A percentile compares a stretch with the other conserved stretches of the same genome.
Evolutionary conservation across 768 basidiomycete species (phyloP).

Genomic region (Lactarius sanguifluus): DNA sequence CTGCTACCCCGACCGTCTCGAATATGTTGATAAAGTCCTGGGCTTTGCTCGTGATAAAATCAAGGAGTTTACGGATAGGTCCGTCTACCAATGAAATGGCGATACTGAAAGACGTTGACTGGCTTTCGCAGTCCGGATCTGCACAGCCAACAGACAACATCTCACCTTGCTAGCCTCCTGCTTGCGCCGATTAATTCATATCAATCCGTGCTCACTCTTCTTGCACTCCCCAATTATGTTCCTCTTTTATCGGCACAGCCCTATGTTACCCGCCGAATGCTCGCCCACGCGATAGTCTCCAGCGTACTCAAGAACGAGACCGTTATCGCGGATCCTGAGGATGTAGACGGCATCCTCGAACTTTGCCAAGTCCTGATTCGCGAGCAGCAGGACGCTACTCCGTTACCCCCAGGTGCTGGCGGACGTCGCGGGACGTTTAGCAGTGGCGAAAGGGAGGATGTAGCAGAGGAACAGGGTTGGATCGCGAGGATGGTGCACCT

Average conservation of each 20-base stretch:
- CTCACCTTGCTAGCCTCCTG: conserved; percentile 88
- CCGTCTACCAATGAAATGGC: conserved; percentile 4
- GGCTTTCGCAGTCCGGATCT: conserved; percentile 68
- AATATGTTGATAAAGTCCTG: conserved; percentile 96
- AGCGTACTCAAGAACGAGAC: conserved; percentile 97
- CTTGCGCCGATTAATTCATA: conserved; percentile 96
- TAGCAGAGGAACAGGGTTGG: conserved; percentile 99
- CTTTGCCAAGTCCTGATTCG: conserved; percentile 90
- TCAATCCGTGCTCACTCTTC: conserved; percentile 93
- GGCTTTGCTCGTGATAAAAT: conserved; percentile 86
- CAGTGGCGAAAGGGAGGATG: conserved; percentile 75
- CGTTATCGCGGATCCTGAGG: conserved; percentile 88
- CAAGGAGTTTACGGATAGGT: conserved; percentile 82
- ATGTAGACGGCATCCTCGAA: conserved; percentile 91
- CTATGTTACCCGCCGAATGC: conserved; percentile 85
- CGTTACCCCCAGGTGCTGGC: conserved; percentile 42
- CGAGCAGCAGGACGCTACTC: conserved; percentile 65
- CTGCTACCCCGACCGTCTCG: conserved; percentile 95
- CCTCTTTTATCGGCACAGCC: conserved; percentile 83
- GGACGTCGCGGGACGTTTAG: conserved; percentile 55
- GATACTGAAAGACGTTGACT: conserved; percentile 10
- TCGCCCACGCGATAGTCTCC: conserved; percentile 93
- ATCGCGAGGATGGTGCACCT: conserved; percentile 97
- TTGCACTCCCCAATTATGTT: conserved; percentile 89
- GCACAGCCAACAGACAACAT: conserved; percentile 80